Evolutionary conservation across 139 green algal genomes (phyloP).

Genomic region (Deuterostichococcus epilithicus): DNA sequence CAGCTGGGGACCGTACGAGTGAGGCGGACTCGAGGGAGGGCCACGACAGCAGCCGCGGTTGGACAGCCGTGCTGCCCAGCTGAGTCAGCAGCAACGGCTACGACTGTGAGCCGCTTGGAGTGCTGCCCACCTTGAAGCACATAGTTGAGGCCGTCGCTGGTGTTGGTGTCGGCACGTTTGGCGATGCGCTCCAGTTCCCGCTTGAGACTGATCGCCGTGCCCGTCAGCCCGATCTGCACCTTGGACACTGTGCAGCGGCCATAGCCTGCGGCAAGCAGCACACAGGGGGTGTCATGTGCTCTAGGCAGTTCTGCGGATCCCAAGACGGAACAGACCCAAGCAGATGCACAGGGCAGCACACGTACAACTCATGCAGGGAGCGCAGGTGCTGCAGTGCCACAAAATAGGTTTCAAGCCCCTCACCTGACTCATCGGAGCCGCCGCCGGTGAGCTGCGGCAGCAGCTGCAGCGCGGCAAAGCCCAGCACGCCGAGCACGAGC

Average conservation of each 20-base stretch:
- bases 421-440: not conserved
- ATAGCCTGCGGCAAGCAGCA: conserved; percentile 9
- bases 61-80: too few relatives aligned
- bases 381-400: not conserved
- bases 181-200: conserved; percentile 83
- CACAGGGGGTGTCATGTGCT: not conserved
- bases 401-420: not conserved
- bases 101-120: too few relatives aligned
- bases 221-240: conserved; percentile 88
- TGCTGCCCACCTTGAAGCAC: conserved; percentile 64
- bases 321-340: not conserved
- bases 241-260: conserved; percentile 42
- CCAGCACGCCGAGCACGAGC: conserved; percentile 32
- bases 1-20: too few relatives aligned
- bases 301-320: not conserved
- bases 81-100: too few relatives aligned
- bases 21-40: too few relatives aligned
- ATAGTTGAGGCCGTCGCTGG: conserved; percentile 72
- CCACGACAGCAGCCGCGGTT: too few relatives aligned
- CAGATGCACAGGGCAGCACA: not conserved
- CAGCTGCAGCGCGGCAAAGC: not conserved
- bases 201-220: conserved; percentile 78
- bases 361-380: not conserved
- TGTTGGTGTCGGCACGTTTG: conserved; percentile 74
- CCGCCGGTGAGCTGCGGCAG: not conserved